Base-by-base conservation (phyloP, 2,329 filamentous ascomycete species). In the Pseudocercospora fuligena region DNA sequence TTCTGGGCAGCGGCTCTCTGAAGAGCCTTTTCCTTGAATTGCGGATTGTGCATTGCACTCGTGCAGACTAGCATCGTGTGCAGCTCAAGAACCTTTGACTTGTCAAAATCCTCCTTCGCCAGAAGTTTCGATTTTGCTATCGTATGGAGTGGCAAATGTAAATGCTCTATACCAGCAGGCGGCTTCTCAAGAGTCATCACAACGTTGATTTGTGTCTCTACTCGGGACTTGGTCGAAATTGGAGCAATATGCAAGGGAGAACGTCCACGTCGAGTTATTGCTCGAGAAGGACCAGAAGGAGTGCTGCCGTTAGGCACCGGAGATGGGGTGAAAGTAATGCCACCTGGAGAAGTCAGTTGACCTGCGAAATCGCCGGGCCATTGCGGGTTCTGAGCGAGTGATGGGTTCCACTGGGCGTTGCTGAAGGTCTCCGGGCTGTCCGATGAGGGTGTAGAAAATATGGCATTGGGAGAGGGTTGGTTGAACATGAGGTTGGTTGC, bases 141-240 rank as follows among this genome's bases (percentile, higher is more conserved):
- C 0, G 93, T 96, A 76, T 97, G 90, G 3, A 90, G 89, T 4
- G 94, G 95, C 16, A 99, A 86, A 75, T 96, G 93, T 60, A 98
- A 82, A 76, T 90, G 92, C 70, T 90, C 92, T 65, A 94, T 88
- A 11, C 91, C 90, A 0, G 85, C 82, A 1, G 94, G 93, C 56
- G 97, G 82, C 21, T 91, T 89, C 65, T 89, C 90, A 46, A 98
- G 80, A 0, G 89, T 91, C 79, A 98, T 85, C 74, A 90, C 90
- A 72, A 97, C 92, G 8, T 92, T 92, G 72, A 98, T 97, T 77
- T 98, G 95, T 0, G 95, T 98, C 82, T 99, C 95, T 19, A 98
- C 95, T 23, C 95, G 89, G 16, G 94, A 97, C 80, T 97, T 98
- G 64, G 78, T 72, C 8, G 76, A 75, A 29, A 79, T 78, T 8